Conservation (phyloP, 169 alveolate species). For the Cystoisospora suis region DNA sequence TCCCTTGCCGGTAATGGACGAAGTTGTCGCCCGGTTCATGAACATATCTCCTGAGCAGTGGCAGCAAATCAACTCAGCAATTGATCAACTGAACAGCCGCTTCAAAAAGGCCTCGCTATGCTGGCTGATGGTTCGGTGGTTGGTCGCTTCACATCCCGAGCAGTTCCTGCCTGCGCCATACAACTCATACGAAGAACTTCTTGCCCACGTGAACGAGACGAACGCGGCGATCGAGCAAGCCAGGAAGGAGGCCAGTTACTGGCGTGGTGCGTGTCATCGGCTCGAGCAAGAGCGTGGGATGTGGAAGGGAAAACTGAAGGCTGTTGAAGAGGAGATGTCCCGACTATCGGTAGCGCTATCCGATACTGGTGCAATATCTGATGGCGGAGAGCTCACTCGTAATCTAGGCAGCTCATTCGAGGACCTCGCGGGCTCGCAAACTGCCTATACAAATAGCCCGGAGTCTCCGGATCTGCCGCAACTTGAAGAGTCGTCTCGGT, state of each 20-base stretch:
- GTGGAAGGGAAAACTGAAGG: not conserved
- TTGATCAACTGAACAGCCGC: not conserved
- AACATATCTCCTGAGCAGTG: conserved; percentile 16
- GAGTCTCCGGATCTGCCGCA: no score
- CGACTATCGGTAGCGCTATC: not conserved
- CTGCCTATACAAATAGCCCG: no score
- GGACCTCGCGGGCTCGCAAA: no score
- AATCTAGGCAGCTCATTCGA: no score
- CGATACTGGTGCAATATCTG: not conserved
- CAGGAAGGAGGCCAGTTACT: not conserved
- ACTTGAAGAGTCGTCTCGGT: no score
- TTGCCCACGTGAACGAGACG: not conserved
- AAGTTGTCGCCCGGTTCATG: conserved; percentile 21
- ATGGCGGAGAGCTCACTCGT: no score
- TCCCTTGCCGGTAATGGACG: conserved; percentile 27
- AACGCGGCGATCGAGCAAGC: not conserved
- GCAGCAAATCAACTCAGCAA: not conserved
- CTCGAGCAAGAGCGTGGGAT: not conserved
- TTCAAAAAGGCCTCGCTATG: not conserved
- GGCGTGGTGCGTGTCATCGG: not conserved
- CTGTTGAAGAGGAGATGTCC: not conserved
- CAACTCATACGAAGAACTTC: conserved; percentile 9
- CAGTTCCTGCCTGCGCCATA: conserved; percentile 25
- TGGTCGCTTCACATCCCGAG: conserved; percentile 21
- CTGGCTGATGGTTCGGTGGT: conserved; percentile 27